phyloP scores from a whole-genome alignment of 352 stramenopile genomes.

The Globisporangium echinulatum region DNA sequence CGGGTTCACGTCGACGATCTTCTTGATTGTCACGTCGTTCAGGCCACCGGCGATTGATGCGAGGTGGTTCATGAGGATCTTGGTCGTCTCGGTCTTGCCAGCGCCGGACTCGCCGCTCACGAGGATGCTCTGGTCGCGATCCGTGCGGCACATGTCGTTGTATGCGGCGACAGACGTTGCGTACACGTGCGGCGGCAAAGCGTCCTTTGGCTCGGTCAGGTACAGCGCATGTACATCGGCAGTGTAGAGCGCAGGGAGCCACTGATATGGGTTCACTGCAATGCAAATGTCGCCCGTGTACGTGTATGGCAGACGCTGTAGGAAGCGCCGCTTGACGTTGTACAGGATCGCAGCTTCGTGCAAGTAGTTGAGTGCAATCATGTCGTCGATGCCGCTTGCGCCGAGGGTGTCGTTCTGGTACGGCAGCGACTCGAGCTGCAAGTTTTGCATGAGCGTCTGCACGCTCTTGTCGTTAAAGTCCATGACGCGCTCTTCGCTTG shows the following conservation, averaged over 20 bases:
- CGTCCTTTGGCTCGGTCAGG: slow-evolving; percentile 46
- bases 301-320: slow-evolving; percentile 90
- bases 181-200: slow-evolving; percentile 66
- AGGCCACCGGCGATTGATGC: slow-evolving; percentile 57
- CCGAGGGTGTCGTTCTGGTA: slow-evolving; percentile 76
- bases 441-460: slow-evolving; percentile 47
- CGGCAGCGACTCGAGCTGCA: slow-evolving; percentile 66
- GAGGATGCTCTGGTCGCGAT: slow-evolving; percentile 78
- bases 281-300: slow-evolving; percentile 96
- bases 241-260: slow-evolving; percentile 81
- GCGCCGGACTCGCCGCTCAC: slow-evolving; percentile 83
- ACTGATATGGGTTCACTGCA: slow-evolving; percentile 95
- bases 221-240: slow-evolving; percentile 69
- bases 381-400: slow-evolving; percentile 66
- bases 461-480: slow-evolving; percentile 72
- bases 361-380: slow-evolving; percentile 85
- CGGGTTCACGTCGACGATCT: slow-evolving; percentile 80
- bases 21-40: slow-evolving; percentile 73
- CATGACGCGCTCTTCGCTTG: slow-evolving; percentile 52
- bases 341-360: slow-evolving; percentile 90
- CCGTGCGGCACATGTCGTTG: slow-evolving; percentile 53
- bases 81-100: slow-evolving; percentile 87
- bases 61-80: slow-evolving; percentile 88
- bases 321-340: slow-evolving; percentile 86
- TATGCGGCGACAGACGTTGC: slow-evolving; percentile 64